A percentile compares a stretch with the other conserved stretches of the same genome.
phyloP scores from a whole-genome alignment of 2,329 filamentous ascomycete species.

The Xylogone sp. region DNA sequence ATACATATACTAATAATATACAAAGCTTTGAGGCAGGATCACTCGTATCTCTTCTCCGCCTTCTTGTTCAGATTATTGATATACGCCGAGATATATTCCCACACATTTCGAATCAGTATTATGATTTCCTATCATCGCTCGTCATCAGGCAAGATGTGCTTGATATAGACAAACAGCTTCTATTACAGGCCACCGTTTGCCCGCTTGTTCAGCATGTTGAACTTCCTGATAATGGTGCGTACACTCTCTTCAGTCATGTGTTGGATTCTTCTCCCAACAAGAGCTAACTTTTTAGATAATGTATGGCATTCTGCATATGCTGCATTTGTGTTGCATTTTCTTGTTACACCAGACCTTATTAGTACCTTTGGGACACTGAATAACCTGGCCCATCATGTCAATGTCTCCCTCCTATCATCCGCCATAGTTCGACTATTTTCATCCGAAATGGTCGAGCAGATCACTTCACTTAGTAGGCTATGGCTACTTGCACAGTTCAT shows the following conservation, averaged over 20 bases:
- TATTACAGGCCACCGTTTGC: slow-evolving; percentile 20
- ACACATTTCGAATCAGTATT: slow-evolving; percentile 23
- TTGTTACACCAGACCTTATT: slow-evolving; percentile 25
- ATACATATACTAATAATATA: slow-evolving; percentile 9
- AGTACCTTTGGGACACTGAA: slow-evolving; percentile 17
- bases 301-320: slow-evolving; percentile 16
- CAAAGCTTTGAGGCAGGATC: slow-evolving; percentile 14
- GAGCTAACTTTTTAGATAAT: slow-evolving; percentile 13
- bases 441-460: slow-evolving; percentile 14
- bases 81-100: slow-evolving; percentile 15
- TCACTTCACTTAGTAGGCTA: slow-evolving; percentile 39
- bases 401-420: slow-evolving; percentile 22
- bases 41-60: slow-evolving; percentile 14
- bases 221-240: slow-evolving; percentile 10
- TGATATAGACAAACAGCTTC: slow-evolving; percentile 8
- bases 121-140: slow-evolving; percentile 22
- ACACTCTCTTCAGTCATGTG: background rate
- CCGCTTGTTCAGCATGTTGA: slow-evolving; percentile 15
- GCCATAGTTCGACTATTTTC: slow-evolving; percentile 20
- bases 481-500: slow-evolving; percentile 68
- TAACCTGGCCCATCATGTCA: slow-evolving; percentile 17
- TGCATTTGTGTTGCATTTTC: slow-evolving; percentile 25
- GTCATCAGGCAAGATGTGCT: slow-evolving; percentile 5
- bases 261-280: background rate
- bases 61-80: slow-evolving; percentile 20